phyloP scores from a whole-genome alignment of 1,139 yeast species.

The Yamadazyma siamensis region DNA sequence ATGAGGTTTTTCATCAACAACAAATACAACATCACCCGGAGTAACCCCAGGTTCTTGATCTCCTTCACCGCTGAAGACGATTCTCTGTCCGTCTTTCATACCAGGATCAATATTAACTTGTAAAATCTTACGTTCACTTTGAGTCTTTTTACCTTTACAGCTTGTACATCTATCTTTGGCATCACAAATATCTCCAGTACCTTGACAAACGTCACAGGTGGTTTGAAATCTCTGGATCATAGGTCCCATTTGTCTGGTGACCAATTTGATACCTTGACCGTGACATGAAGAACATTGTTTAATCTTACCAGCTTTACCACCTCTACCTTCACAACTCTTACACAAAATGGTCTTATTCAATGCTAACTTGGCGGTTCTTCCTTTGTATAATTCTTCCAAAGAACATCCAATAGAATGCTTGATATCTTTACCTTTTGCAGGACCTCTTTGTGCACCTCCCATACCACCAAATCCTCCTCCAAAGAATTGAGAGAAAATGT shows the following conservation, averaged over 20 bases:
- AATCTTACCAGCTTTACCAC: constrained; percentile 92
- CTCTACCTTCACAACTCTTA: constrained; percentile 87
- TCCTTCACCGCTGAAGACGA: constrained; percentile 92
- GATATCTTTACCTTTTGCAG: constrained; percentile 85
- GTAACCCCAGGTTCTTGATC: constrained; percentile 94
- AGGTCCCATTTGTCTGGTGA: constrained; percentile 98
- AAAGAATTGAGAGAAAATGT: constrained; percentile 90
- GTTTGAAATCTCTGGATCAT: constrained; percentile 98
- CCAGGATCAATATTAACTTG: constrained; percentile 97
- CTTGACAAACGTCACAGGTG: constrained; percentile 88
- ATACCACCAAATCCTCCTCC: constrained; percentile 57
- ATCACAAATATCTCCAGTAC: constrained; percentile 86
- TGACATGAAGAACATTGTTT: constrained; percentile 81
- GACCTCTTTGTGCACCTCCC: constrained; percentile 71
- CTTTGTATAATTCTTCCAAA: constrained; percentile 91
- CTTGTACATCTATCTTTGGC: constrained; percentile 84
- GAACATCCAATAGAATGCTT: constrained; percentile 84
- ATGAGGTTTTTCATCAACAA: constrained; percentile 86
- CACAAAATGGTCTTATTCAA: constrained; percentile 89
- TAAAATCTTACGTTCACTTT: constrained; percentile 84
- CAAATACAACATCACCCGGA: constrained; percentile 95
- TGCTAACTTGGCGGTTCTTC: constrained; percentile 91
- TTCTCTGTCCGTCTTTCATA: constrained; percentile 92
- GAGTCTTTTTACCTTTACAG: constrained; percentile 88
- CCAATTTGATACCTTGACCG: constrained; percentile 89